phyloP scores from a whole-genome alignment of 148 eudicot species.

The Chenopodium berlandieri region DNA sequence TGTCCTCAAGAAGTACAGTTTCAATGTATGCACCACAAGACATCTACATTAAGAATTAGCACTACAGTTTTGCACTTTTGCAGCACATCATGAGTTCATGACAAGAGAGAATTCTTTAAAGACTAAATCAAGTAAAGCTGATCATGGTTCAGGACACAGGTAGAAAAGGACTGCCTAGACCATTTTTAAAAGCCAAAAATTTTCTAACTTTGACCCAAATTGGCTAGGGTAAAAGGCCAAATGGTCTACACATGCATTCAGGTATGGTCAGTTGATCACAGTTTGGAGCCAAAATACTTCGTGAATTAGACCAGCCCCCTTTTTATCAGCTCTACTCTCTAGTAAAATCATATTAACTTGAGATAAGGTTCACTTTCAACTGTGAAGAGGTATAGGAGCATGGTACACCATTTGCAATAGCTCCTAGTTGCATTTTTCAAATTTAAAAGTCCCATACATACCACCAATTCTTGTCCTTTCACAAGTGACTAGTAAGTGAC shows the following conservation, averaged over 20 bases:
- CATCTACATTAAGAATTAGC: not conserved
- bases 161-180: not conserved
- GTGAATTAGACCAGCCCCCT: not conserved
- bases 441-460: not conserved
- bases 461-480: not conserved
- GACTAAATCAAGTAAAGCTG: not conserved
- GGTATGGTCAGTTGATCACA: not conserved
- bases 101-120: not conserved
- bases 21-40: too few relatives aligned
- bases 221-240: not conserved
- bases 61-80: not conserved
- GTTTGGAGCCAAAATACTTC: not conserved
- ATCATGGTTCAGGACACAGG: not conserved
- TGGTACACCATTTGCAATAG: not conserved
- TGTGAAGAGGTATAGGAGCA: not conserved
- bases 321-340: not conserved
- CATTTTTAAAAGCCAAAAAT: not conserved
- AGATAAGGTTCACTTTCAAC: not conserved
- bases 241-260: not conserved
- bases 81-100: not conserved
- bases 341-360: not conserved
- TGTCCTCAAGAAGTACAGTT: not conserved
- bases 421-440: not conserved
- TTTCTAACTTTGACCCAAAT: not conserved
- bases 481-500: not conserved